Evolutionary conservation across 805 yeast genomes (phyloP).

Genomic region (Saturnispora saitoi): DNA sequence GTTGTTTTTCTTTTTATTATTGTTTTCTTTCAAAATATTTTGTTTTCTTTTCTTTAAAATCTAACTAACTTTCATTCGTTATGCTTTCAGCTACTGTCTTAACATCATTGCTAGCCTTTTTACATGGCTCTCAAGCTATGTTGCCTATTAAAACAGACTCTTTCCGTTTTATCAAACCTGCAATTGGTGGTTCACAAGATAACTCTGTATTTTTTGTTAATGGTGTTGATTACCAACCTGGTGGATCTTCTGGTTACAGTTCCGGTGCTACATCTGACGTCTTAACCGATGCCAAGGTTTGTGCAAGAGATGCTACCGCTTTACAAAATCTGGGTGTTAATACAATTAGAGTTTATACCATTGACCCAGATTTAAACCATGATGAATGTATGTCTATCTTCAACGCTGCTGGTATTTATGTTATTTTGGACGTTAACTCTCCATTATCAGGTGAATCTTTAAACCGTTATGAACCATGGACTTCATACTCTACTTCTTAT

Average conservation of each 20-base stretch:
- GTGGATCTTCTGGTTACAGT: constrained; percentile 67
- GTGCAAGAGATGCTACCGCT: constrained; percentile 73
- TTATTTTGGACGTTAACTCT: constrained; percentile 75
- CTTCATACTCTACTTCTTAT: constrained; percentile 63
- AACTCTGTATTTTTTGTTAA: constrained; percentile 67
- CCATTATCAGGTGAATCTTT: constrained; percentile 61
- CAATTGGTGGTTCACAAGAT: constrained; percentile 23
- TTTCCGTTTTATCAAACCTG: constrained; percentile 51
- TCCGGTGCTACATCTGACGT: constrained; percentile 43
- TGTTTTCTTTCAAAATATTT: neutral
- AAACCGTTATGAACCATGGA: constrained; percentile 60
- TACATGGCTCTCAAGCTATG: constrained; percentile 31
- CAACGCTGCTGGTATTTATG: constrained; percentile 86
- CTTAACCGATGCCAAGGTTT: constrained; percentile 55
- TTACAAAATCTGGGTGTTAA: constrained; percentile 73
- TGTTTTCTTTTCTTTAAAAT: neutral
- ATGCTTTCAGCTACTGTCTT: constrained; percentile 6
- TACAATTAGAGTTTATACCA: constrained; percentile 74
- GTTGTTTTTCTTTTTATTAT: neutral
- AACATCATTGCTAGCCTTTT: constrained; percentile 9
- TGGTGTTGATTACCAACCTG: constrained; percentile 91
- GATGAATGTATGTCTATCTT: constrained; percentile 87
- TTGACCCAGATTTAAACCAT: constrained; percentile 78
- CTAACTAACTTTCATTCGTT: neutral
- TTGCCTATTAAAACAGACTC: constrained; percentile 51